These are phyloP conservation scores for Fusarium globosum DNA, from an alignment of 2,329 filamentous ascomycete genomes.

Conservation along the genomic window DNA sequence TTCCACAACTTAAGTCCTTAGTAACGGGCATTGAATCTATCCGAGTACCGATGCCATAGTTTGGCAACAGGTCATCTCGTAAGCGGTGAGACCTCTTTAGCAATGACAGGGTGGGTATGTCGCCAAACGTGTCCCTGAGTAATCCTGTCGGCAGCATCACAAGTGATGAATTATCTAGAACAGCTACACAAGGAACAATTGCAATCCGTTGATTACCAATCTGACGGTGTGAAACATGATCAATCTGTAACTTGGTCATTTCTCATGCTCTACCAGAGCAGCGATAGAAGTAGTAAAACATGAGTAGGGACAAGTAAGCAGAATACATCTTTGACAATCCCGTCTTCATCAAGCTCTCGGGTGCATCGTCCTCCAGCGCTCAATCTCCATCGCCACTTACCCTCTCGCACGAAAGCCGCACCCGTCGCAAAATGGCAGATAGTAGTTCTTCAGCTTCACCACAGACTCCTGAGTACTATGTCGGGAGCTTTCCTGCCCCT, in stretches of 20 bases:
- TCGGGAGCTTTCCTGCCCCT: neutral
- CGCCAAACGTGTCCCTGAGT: neutral
- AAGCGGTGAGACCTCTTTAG: too few relatives aligned
- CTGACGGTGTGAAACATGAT: rapidly evolving
- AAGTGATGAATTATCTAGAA: neutral
- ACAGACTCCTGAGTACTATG: neutral
- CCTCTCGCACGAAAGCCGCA: rapidly evolving
- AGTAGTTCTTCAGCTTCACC: neutral
- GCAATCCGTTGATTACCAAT: neutral
- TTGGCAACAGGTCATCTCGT: too few relatives aligned
- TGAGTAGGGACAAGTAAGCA: rapidly evolving
- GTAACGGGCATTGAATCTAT: neutral
- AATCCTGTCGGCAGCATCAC: neutral
- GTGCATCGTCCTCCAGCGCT: neutral
- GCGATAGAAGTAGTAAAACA: rapidly evolving
- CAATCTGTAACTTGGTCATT: rapidly evolving
- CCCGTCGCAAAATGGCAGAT: neutral
- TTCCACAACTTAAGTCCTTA: rapidly evolving
- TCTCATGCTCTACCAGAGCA: rapidly evolving
- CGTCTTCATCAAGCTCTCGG: neutral
- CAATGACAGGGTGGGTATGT: neutral
- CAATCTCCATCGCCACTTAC: rapidly evolving
- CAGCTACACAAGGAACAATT: neutral
- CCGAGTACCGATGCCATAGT: neutral
- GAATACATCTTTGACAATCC: neutral